phyloP scores from a whole-genome alignment of 2,329 filamentous ascomycete genomes.

The Remersonia thermophila region DNA sequence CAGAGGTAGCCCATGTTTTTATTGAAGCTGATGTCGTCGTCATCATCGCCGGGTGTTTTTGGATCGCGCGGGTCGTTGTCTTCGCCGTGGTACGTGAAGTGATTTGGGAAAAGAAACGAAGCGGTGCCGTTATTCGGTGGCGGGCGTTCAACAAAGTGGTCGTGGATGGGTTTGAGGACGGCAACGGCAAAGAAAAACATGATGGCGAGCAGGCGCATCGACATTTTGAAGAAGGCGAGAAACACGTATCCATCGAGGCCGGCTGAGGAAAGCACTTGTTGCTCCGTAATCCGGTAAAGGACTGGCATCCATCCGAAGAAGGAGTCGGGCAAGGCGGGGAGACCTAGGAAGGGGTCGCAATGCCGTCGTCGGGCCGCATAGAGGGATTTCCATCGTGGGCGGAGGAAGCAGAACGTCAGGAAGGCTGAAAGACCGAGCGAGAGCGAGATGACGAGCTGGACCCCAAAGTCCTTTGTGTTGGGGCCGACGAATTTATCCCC shows the following conservation, averaged over 20 bases:
- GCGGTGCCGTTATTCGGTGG: slow-evolving; percentile 1
- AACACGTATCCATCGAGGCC: slow-evolving; percentile 96
- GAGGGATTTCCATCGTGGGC: slow-evolving; percentile 81
- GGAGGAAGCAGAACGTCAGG: slow-evolving; percentile 66
- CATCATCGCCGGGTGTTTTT: slow-evolving; percentile 1
- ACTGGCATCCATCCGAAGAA: slow-evolving; percentile 90
- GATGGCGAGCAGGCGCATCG: slow-evolving; percentile 66
- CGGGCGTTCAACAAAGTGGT: slow-evolving; percentile 37
- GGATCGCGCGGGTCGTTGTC: slow-evolving; percentile 12
- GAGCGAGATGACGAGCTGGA: slow-evolving; percentile 63
- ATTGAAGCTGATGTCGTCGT: slow-evolving; percentile 22
- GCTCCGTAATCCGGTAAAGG: slow-evolving; percentile 72
- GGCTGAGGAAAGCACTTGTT: slow-evolving; percentile 79
- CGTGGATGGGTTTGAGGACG: slow-evolving; percentile 79
- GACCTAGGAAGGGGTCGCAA: slow-evolving; percentile 41
- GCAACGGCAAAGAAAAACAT: slow-evolving; percentile 71
- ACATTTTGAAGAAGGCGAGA: slow-evolving; percentile 90
- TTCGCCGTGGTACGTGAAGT: slow-evolving; percentile 3
- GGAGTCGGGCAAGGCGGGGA: slow-evolving; percentile 71
- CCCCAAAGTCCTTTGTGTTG: slow-evolving; percentile 35
- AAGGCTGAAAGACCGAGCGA: slow-evolving; percentile 60
- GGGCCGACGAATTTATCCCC: slow-evolving; percentile 22
- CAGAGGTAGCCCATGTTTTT: slow-evolving; percentile 53
- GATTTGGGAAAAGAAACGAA: slow-evolving; percentile 8
- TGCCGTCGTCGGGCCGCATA: slow-evolving; percentile 82